A percentile compares a stretch with the other conserved stretches of the same genome.
phyloP scores from a whole-genome alignment of 129 eudicot genomes.

The Cynara cardunculus region DNA sequence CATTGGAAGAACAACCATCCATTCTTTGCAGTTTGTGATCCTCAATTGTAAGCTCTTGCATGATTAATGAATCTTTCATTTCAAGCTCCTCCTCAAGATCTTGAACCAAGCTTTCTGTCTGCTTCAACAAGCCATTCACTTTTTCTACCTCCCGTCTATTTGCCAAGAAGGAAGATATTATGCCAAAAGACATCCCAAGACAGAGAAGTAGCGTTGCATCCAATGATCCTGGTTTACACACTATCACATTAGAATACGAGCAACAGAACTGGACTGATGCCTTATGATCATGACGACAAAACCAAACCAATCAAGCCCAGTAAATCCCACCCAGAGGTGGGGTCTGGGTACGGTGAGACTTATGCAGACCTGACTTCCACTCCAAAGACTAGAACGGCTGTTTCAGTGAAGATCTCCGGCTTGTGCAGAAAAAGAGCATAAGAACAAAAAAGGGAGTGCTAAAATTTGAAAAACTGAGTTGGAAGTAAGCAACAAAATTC shows the following conservation, averaged over 20 bases:
- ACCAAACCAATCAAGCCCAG: too few relatives aligned
- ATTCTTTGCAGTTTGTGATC: constrained; percentile 39
- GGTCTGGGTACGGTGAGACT: too few relatives aligned
- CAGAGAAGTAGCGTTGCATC: constrained; percentile 47
- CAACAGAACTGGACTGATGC: neutral
- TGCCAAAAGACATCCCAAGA: constrained; percentile 67
- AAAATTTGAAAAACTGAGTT: too few relatives aligned
- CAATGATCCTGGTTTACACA: constrained; percentile 33
- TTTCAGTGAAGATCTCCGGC: too few relatives aligned
- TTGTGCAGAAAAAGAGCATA: too few relatives aligned
- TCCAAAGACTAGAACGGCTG: too few relatives aligned
- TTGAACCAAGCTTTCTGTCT: constrained; percentile 65
- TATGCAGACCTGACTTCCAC: too few relatives aligned
- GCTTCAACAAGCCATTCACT: constrained; percentile 50
- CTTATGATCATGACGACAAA: neutral
- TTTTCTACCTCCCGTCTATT: constrained; percentile 54
- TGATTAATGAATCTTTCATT: constrained; percentile 68
- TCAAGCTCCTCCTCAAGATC: constrained; percentile 89
- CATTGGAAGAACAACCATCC: constrained; percentile 23
- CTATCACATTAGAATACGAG: neutral
- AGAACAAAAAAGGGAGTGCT: too few relatives aligned
- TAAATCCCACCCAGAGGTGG: too few relatives aligned
- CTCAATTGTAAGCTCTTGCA: constrained; percentile 53
- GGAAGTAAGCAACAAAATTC: too few relatives aligned
- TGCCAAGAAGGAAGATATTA: constrained; percentile 50